Base-by-base conservation (phyloP, 768 basidiomycete genomes). In the Leccinum variicolor region DNA sequence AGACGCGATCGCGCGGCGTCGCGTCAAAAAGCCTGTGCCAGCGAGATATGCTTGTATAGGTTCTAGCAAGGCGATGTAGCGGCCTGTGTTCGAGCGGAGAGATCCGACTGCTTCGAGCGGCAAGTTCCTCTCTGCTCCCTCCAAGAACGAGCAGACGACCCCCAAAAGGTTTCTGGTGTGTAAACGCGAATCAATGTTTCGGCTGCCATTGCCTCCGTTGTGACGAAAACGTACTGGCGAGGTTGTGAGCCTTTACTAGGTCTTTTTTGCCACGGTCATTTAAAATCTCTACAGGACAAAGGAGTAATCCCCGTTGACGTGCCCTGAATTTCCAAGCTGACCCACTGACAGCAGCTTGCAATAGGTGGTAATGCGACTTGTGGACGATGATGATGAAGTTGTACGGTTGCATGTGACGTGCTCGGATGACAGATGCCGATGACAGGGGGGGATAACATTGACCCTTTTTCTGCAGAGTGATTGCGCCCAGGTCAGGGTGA, bases 221-320 rank as follows among this genome's bases (percentile, higher is more conserved):
- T 31, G 25, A 28, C 7, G 21, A n/a, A 36, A 13, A 33, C 46
- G 57, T 29, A n/a, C 26, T 52, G n/a, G 19, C 51, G 14, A 33
- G 25, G 55, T 46, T 62, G 60, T 48, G 43, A 23, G 53, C 43
- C 15, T 43, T 43, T 41, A 52, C n/a, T 31, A 13, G 31, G 31
- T 13, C 53, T 36, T 23, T 59, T 51, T 50, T 62, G 55, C 58
- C 68, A 69, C 58, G 58, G 45, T 60, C 28, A 63, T 63, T 59
- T 62, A 47, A 60, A 55, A 54, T 61, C 41, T 54, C 60, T 53
- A 69, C 55, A 43, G 19, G n/a, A 19, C 53, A 41, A 64, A 64
- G 46, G 61, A 61, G 70, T 70, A 70, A 72, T 70, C 70, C 70
- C 69, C 70, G 69, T 56, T 54, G 41, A 43, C 11, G n/a, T 28